phyloP scores from a whole-genome alignment of 768 basidiomycete species.

The Omphalotus guepiniiformis region DNA sequence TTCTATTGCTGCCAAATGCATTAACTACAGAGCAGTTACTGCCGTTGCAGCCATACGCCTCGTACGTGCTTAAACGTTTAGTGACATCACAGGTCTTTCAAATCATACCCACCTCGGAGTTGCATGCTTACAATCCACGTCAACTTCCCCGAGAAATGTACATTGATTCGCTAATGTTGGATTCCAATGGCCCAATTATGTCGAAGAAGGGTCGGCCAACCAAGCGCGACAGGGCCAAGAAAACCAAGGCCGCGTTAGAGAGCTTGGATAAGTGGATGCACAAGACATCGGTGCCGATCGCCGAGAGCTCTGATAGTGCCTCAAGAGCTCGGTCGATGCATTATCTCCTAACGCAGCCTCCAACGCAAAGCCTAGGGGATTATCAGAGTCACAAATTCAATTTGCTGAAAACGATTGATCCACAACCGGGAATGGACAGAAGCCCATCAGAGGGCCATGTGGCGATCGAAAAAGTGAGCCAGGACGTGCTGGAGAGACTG shows the following conservation, averaged over 20 bases:
- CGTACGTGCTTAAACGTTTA: conserved; percentile 47
- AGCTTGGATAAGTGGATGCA: conserved; percentile 49
- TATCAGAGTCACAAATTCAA: conserved; percentile 42
- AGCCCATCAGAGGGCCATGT: conserved; percentile 16
- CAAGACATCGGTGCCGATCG: conserved; percentile 20
- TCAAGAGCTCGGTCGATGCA: conserved; percentile 22
- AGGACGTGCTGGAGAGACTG: conserved; percentile 48
- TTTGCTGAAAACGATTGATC: conserved; percentile 34
- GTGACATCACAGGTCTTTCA: conserved; percentile 49
- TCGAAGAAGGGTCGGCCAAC: conserved; percentile 55
- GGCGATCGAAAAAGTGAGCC: conserved; percentile 43
- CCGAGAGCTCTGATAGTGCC: not conserved
- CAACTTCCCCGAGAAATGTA: conserved; percentile 67
- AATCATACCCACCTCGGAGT: conserved; percentile 50
- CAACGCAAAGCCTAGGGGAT: conserved; percentile 27
- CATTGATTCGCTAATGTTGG: conserved; percentile 22
- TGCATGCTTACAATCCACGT: conserved; percentile 55
- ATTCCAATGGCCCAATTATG: conserved; percentile 35
- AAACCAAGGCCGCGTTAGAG: conserved; percentile 44
- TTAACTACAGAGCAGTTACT: conserved; percentile 36
- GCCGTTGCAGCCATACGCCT: conserved; percentile 47
- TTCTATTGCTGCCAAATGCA: conserved; percentile 44
- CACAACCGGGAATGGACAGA: conserved; percentile 9
- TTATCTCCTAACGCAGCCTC: conserved; percentile 27
- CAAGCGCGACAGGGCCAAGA: conserved; percentile 54